phyloP scores from a whole-genome alignment of 2,329 filamentous ascomycete species.

The Talaromyces sp. region DNA sequence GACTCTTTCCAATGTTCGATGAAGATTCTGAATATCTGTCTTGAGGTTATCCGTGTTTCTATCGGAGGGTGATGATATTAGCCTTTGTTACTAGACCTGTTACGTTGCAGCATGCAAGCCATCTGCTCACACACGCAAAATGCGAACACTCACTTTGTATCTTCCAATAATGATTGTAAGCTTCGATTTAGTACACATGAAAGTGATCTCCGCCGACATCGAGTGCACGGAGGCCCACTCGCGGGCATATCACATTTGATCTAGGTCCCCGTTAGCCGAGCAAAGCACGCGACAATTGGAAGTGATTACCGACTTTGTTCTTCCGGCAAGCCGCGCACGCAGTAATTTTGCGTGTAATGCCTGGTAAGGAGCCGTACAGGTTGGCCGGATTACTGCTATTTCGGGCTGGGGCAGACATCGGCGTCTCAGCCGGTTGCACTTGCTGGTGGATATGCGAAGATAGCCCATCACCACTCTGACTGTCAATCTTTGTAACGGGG shows the following conservation, averaged over 20 bases:
- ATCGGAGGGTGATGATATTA: neutral
- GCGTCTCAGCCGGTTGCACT: slow-evolving; percentile 5
- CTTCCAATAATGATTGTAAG: slow-evolving; percentile 43
- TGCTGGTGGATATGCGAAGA: neutral
- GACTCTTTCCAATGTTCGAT: slow-evolving; percentile 29
- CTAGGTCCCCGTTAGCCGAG: slow-evolving; percentile 16
- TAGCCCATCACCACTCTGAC: neutral
- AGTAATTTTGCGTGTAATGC: slow-evolving; percentile 40
- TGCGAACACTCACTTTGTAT: slow-evolving; percentile 33
- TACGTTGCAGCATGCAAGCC: neutral
- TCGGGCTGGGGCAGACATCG: slow-evolving; percentile 20
- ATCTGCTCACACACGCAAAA: neutral
- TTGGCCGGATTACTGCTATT: neutral
- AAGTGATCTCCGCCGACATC: slow-evolving; percentile 45
- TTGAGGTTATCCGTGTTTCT: slow-evolving; percentile 34
- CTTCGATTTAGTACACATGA: slow-evolving; percentile 50
- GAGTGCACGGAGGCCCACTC: slow-evolving; percentile 45
- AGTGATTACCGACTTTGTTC: slow-evolving; percentile 41
- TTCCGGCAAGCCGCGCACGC: slow-evolving; percentile 52
- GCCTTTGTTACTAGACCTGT: neutral
- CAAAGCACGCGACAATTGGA: neutral
- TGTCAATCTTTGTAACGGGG: neutral
- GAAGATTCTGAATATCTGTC: slow-evolving; percentile 29
- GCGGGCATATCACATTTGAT: slow-evolving; percentile 49
- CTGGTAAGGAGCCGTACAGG: slow-evolving; percentile 24